A percentile compares a stretch with the other conserved stretches of the same genome.
These are phyloP conservation scores for Zostera marina DNA, from an alignment of 116 monocot species.

Conservation along the genomic window DNA sequence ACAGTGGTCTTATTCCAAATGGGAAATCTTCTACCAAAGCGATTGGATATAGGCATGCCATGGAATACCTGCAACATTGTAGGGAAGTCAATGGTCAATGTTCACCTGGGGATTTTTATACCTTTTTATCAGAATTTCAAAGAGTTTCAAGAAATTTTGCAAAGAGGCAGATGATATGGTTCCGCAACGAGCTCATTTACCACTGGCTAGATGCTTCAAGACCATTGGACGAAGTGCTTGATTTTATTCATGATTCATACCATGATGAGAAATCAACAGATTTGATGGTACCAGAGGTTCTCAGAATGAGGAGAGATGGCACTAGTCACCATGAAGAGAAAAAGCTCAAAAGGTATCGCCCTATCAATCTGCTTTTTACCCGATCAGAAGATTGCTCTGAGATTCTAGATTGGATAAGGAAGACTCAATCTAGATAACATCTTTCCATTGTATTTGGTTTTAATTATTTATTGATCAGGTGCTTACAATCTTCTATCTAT, in stretches of 20 bases:
- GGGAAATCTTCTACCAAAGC: constrained; percentile 69
- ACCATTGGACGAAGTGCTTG: constrained; percentile 39
- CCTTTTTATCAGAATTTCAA: constrained; percentile 57
- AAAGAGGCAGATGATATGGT: constrained; percentile 96
- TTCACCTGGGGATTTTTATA: constrained; percentile 25
- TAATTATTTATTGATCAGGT: not conserved
- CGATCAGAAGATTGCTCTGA: constrained; percentile 27
- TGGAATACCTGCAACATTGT: constrained; percentile 62
- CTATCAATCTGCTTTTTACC: constrained; percentile 31
- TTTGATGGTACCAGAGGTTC: constrained; percentile 27
- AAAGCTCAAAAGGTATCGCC: constrained; percentile 55
- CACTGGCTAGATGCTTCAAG: constrained; percentile 64
- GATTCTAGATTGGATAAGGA: constrained; percentile 59
- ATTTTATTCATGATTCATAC: constrained; percentile 38
- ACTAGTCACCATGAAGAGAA: constrained; percentile 17
- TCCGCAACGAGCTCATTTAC: constrained; percentile 63
- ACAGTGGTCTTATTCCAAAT: constrained; percentile 48
- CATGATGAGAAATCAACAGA: constrained; percentile 7
- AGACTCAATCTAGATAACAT: constrained; percentile 25
- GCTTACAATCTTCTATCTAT: not conserved
- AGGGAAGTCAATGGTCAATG: constrained; percentile 40
- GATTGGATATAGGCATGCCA: constrained; percentile 84
- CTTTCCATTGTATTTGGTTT: no score
- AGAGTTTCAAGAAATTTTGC: constrained; percentile 80
- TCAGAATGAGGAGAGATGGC: constrained; percentile 44